phyloP scores from a whole-genome alignment of 306 rosid species.

The Cicer judaicum region DNA sequence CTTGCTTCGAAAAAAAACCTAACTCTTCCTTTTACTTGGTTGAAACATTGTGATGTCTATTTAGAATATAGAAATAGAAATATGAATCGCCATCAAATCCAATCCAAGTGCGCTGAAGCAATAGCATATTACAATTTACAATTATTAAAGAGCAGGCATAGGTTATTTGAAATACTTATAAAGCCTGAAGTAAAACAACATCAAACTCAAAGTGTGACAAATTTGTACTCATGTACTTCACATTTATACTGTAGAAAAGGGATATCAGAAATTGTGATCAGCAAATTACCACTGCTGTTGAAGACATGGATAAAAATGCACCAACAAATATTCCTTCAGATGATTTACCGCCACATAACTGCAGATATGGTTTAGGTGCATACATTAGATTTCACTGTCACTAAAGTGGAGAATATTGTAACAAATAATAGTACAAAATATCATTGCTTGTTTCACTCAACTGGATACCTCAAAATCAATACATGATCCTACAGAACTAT shows the following conservation, averaged over 20 bases:
- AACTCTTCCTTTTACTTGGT: background rate
- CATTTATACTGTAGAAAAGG: conserved; percentile 20
- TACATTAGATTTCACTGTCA: conserved; percentile 47
- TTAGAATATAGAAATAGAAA: conserved; percentile 30
- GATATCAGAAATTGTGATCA: conserved; percentile 34
- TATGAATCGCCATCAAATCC: conserved; percentile 29
- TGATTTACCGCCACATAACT: conserved; percentile 96
- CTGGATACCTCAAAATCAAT: conserved; percentile 32
- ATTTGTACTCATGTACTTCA: conserved; percentile 28
- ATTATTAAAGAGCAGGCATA: conserved; percentile 17
- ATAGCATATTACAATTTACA: conserved; percentile 31
- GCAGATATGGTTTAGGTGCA: conserved; percentile 57
- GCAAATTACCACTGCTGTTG: conserved; percentile 89
- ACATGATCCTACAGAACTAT: conserved; percentile 25
- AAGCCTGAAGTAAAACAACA: conserved; percentile 18
- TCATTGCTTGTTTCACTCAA: conserved; percentile 32
- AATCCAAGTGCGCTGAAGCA: conserved; percentile 16
- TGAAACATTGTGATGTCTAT: conserved; percentile 17
- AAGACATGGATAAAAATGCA: conserved; percentile 90
- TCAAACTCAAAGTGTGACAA: conserved; percentile 22
- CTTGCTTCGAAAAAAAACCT: background rate
- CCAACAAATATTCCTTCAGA: conserved; percentile 95
- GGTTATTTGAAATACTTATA: conserved; percentile 32
- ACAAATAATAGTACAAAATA: conserved; percentile 13
- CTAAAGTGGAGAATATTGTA: conserved; percentile 13